phyloP scores from a whole-genome alignment of 768 basidiomycete genomes.

The Solioccasus polychromus region DNA sequence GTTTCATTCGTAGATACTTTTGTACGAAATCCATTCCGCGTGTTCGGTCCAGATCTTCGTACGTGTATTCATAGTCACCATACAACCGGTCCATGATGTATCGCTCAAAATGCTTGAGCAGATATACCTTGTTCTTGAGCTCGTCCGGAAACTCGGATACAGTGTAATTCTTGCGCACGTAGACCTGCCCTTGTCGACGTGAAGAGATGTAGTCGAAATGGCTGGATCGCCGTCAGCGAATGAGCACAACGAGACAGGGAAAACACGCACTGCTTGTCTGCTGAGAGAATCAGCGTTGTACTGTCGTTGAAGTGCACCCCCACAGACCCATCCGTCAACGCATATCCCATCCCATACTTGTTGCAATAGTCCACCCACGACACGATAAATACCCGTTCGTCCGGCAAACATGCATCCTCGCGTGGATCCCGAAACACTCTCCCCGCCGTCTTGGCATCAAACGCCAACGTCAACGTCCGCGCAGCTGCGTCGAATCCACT shows the following conservation, averaged over 20 bases:
- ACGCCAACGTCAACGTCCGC: slow-evolving; percentile 52
- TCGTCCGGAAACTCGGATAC: slow-evolving; percentile 75
- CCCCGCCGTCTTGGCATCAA: slow-evolving; percentile 63
- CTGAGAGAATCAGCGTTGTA: slow-evolving; percentile 78
- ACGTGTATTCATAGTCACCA: slow-evolving; percentile 82
- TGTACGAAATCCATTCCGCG: slow-evolving; percentile 95
- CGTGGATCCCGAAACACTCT: slow-evolving; percentile 66
- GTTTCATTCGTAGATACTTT: slow-evolving; percentile 94
- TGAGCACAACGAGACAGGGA: not conserved
- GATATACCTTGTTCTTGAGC: slow-evolving; percentile 85
- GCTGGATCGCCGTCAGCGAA: slow-evolving; percentile 27
- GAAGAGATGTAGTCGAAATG: slow-evolving; percentile 88
- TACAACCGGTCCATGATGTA: slow-evolving; percentile 93
- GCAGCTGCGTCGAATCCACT: slow-evolving; percentile 70
- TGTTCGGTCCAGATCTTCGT: slow-evolving; percentile 58
- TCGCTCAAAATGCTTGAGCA: slow-evolving; percentile 89
- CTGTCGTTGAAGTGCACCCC: slow-evolving; percentile 98
- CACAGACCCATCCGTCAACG: slow-evolving; percentile 90
- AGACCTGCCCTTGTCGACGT: slow-evolving; percentile 61
- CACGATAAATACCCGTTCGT: slow-evolving; percentile 86
- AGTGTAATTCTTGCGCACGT: slow-evolving; percentile 68
- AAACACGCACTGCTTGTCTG: slow-evolving; percentile 74
- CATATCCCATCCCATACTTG: slow-evolving; percentile 99
- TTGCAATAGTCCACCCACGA: slow-evolving; percentile 99
- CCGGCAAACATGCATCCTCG: slow-evolving; percentile 49